Percentiles rank a stretch among this genome's conserved stretches.
These are phyloP conservation scores for Leishmania tarentolae DNA, from an alignment of 208 protist species.

Conservation along the genomic window DNA sequence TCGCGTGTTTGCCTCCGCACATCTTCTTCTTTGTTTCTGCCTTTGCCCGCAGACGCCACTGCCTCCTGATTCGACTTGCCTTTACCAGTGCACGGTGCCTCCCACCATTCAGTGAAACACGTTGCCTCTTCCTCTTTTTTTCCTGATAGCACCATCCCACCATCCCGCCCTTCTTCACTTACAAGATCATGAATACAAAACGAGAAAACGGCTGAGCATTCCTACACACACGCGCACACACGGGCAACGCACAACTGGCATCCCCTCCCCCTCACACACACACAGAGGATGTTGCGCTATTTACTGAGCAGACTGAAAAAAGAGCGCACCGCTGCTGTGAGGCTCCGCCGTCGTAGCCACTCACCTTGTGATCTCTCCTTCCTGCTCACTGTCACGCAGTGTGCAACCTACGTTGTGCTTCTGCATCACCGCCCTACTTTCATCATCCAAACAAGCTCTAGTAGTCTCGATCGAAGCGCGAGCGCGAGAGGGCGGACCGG, in stretches of 20 bases:
- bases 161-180: no score
- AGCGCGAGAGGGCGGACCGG: constrained; percentile 52
- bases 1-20: not conserved
- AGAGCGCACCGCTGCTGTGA: not conserved
- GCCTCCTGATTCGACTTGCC: no score
- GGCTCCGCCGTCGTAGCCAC: not conserved
- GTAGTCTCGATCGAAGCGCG: constrained; percentile 66
- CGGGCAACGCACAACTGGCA: no score
- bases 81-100: no score
- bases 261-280: no score
- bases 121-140: no score
- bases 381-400: not conserved
- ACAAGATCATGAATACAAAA: constrained; percentile 18
- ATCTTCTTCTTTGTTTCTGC: not conserved
- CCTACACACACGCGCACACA: not conserved
- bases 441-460: not conserved
- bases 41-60: no score
- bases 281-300: not conserved
- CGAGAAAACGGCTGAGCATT: not conserved
- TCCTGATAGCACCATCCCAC: no score
- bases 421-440: not conserved
- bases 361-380: not conserved
- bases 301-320: not conserved
- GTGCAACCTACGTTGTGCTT: not conserved
- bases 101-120: no score